Percentiles rank a stretch among this genome's conserved stretches.
Evolutionary conservation across 1,284 basidiomycete genomes (phyloP).

Genomic region (Sanguinoderma infundibulare): DNA sequence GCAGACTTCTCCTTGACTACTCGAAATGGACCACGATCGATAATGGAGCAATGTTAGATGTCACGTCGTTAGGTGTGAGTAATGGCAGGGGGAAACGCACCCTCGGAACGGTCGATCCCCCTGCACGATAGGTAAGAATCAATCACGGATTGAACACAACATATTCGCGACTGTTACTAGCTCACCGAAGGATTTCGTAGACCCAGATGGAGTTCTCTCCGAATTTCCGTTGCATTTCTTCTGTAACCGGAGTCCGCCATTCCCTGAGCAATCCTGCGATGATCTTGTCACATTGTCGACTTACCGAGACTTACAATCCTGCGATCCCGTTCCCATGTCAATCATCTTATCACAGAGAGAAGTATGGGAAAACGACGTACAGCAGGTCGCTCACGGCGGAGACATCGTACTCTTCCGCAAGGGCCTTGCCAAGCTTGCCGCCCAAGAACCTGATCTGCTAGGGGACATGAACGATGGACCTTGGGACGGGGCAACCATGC

Average conservation of each 20-base stretch:
- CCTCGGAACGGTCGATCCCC: constrained; percentile 91
- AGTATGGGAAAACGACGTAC: constrained; percentile 45
- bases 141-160: not conserved
- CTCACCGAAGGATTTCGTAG: constrained; percentile 79
- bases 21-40: not conserved
- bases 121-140: constrained; percentile 42
- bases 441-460: constrained; percentile 90
- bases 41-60: constrained; percentile 20
- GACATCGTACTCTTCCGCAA: constrained; percentile 88
- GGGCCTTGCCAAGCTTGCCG: constrained; percentile 90
- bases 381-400: constrained; percentile 89
- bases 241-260: constrained; percentile 38
- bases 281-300: not conserved
- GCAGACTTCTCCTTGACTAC: constrained; percentile 86
- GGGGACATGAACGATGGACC: not conserved
- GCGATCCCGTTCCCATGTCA: not conserved
- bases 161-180: constrained; percentile 8
- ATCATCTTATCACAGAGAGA: not conserved
- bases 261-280: constrained; percentile 17
- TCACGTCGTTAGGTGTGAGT: not conserved
- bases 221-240: constrained; percentile 84
- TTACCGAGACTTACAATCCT: constrained; percentile 21
- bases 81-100: constrained; percentile 41
- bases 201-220: constrained; percentile 91
- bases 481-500: not conserved